Evolutionary conservation across 1,284 basidiomycete species (phyloP).

Genomic region (Mycosarcoma maydis): DNA sequence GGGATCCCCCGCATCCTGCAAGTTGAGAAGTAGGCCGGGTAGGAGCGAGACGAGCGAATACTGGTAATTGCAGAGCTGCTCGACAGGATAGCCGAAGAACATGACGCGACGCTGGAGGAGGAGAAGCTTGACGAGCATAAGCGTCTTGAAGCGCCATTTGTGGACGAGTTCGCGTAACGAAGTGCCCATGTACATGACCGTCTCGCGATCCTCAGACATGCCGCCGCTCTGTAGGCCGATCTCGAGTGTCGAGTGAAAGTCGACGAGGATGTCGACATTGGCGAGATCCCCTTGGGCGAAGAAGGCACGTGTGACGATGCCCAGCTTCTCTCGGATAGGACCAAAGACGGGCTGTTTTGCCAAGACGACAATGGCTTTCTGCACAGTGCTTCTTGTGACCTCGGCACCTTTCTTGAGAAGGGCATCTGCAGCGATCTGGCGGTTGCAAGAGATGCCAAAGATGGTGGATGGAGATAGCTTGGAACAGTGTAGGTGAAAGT

Average conservation of each 20-base stretch:
- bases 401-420: conserved; percentile 84
- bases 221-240: conserved; percentile 52
- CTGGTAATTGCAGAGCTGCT: conserved; percentile 94
- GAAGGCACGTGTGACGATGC: conserved; percentile 80
- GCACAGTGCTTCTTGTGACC: conserved; percentile 93
- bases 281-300: conserved; percentile 65
- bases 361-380: conserved; percentile 95
- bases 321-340: conserved; percentile 80
- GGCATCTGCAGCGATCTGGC: conserved; percentile 85
- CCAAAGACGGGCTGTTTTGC: conserved; percentile 72
- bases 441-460: conserved; percentile 74
- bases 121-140: conserved; percentile 93
- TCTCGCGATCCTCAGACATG: conserved; percentile 47
- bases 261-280: conserved; percentile 62
- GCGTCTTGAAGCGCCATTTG: conserved; percentile 89
- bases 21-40: conserved; percentile 78
- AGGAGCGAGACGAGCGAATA: conserved; percentile 78
- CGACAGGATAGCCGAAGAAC: conserved; percentile 97
- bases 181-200: conserved; percentile 83
- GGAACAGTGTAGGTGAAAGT: conserved; percentile 79
- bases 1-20: conserved; percentile 93
- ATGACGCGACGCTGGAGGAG: conserved; percentile 84
- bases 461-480: conserved; percentile 45
- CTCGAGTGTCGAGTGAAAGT: conserved; percentile 66
- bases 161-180: conserved; percentile 91